These are phyloP conservation scores for Plasmodium adleri DNA, from an alignment of 169 alveolate genomes.

Conservation along the genomic window DNA sequence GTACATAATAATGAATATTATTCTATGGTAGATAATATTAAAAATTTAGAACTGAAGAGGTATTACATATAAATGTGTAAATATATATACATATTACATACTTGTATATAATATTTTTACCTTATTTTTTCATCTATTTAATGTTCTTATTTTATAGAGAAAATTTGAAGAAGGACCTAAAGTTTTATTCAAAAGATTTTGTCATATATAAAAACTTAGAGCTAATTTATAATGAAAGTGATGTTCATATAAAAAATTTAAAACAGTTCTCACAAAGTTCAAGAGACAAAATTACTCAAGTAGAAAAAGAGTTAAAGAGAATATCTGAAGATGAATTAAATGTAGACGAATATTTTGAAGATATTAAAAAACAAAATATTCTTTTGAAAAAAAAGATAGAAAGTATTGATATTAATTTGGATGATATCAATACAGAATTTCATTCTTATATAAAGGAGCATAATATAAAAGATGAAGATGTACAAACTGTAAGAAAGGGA, in stretches of 20 bases:
- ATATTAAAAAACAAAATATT: constrained; percentile 43
- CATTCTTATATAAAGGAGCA: constrained; percentile 20
- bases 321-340: constrained; percentile 28
- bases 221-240: constrained; percentile 60
- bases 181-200: constrained; percentile 71
- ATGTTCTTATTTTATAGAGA: constrained; percentile 22
- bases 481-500: constrained; percentile 40
- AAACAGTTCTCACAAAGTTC: constrained; percentile 46
- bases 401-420: constrained; percentile 39
- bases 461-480: constrained; percentile 39
- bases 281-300: constrained; percentile 51
- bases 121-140: no score
- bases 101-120: not conserved
- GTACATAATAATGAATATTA: constrained; percentile 7
- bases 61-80: not conserved
- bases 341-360: constrained; percentile 51
- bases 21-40: constrained; percentile 25
- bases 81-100: not conserved
- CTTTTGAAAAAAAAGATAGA: constrained; percentile 40
- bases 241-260: constrained; percentile 54
- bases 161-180: constrained; percentile 23
- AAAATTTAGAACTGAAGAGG: constrained; percentile 48
- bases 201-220: constrained; percentile 59
- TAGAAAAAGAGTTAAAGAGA: constrained; percentile 27
- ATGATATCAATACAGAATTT: constrained; percentile 40